Evolutionary conservation across 345 rosid genomes (phyloP), one percentile per base, ranked within the genome.

Genomic region (Citrus glauca): DNA sequence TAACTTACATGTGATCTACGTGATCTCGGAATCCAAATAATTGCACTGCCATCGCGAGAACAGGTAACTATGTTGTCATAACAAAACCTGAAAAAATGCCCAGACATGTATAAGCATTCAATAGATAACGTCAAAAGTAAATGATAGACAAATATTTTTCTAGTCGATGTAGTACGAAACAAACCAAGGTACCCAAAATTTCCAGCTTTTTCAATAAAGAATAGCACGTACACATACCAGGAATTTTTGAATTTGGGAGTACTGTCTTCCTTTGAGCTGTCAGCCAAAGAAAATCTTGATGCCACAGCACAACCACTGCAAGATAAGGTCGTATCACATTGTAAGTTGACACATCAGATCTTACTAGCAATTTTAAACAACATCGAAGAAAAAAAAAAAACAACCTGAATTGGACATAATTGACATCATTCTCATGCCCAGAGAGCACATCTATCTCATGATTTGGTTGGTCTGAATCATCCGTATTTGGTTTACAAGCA

Each of bases 31-130:
- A 91, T 88, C 98, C 98, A 97, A 77, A 97, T 94, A 77, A 94
- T 97, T 86, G 99, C 99, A 89, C 99, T 97, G 76, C 99, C 99
- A 86, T 97, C 99, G 37, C 94, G 98, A 80, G 99, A 97, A 84
- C 98, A 97, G 16, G 99, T 97, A 66, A 97, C 98, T 67, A 97
- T 93, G 87, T 88, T 91, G 83, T 97, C 99, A 53, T 93, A 97
- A 66, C 90, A 90, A 82, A 90, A 91, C 98, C 99, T 97, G 87
- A 33, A 84, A n/a, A 84, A 82, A 76, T 14, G 68, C 40, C 79
- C 53, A n/a, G 40, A 33, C 30, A 78, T 57, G 71, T 78, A 25
- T 16, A 57, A 33, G 25, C 32, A 66, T 56, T 55, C 65, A 53
- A 4, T 8, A 25, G 25, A 74, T 60, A 53, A 35, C 40, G 59